phyloP scores from a whole-genome alignment of 306 rosid species.

The Crotalaria pallida region DNA sequence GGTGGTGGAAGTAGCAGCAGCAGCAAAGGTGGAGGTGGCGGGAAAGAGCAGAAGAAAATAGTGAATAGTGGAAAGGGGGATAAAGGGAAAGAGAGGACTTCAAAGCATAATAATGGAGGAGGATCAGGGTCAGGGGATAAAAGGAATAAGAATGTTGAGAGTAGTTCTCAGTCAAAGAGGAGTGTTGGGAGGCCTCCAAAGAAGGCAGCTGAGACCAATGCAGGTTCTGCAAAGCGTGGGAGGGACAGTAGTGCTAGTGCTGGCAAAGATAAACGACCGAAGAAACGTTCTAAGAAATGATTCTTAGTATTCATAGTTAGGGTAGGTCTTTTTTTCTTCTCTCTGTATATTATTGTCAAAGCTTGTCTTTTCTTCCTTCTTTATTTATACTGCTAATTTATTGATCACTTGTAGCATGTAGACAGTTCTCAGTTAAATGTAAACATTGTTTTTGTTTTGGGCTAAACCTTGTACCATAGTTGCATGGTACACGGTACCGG shows the following conservation, averaged over 20 bases:
- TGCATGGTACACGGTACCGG: too few species aligned
- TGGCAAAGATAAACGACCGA: constrained; percentile 46
- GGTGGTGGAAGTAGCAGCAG: constrained; percentile 23
- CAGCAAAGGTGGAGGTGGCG: constrained; percentile 30
- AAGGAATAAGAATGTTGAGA: constrained; percentile 42
- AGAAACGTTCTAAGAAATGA: constrained; percentile 57
- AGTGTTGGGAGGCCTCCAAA: constrained; percentile 81
- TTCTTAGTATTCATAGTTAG: not conserved
- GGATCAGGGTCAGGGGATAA: constrained; percentile 31
- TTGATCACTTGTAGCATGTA: constrained; percentile 27
- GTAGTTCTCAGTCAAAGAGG: constrained; percentile 54
- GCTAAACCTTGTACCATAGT: constrained; percentile 27
- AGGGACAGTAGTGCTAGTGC: constrained; percentile 57
- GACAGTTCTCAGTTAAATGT: constrained; percentile 26
- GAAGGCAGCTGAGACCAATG: constrained; percentile 38
- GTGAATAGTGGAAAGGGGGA: constrained; percentile 31
- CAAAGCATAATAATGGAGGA: constrained; percentile 34
- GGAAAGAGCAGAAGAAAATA: constrained; percentile 51
- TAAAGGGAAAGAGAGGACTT: constrained; percentile 47
- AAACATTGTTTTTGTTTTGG: constrained; percentile 25
- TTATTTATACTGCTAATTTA: constrained; percentile 30
- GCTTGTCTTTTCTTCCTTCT: not conserved
- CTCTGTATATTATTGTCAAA: constrained; percentile 26
- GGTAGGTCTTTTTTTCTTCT: not conserved
- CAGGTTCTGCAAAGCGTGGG: constrained; percentile 47